phyloP scores from a whole-genome alignment of 2,329 filamentous ascomycete species.

The Beauveria caledonica region DNA sequence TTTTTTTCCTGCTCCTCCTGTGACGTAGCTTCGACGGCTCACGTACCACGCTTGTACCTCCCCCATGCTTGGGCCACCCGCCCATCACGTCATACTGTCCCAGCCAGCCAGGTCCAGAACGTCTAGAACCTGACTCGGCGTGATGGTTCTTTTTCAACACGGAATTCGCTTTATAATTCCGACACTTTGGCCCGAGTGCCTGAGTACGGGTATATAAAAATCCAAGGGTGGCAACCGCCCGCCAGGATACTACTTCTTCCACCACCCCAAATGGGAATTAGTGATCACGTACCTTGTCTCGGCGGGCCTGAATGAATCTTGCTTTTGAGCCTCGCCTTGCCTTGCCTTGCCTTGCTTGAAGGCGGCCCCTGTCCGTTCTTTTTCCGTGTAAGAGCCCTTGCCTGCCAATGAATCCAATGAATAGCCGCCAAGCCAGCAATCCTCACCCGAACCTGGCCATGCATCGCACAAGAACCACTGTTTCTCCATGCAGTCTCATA shows the following conservation, averaged over 20 bases:
- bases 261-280: not conserved
- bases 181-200: not conserved
- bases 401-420: not conserved
- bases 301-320: not conserved
- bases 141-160: not conserved
- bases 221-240: too few relatives aligned
- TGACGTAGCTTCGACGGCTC: not conserved
- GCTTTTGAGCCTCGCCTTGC: not conserved
- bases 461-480: not conserved
- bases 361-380: not conserved
- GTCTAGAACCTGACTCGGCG: not conserved
- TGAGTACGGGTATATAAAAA: too few relatives aligned
- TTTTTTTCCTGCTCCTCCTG: too few relatives aligned
- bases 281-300: not conserved
- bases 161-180: not conserved
- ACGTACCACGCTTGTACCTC: conserved; percentile 1
- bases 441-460: not conserved
- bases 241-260: too few relatives aligned
- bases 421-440: not conserved
- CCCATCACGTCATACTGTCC: conserved; percentile 7
- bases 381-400: not conserved
- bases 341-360: not conserved
- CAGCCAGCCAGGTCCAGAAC: conserved; percentile 7
- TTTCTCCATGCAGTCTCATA: not conserved
- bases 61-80: not conserved